Conservation (phyloP, 768 basidiomycete species). For the Pulveroboletus sp. region DNA sequence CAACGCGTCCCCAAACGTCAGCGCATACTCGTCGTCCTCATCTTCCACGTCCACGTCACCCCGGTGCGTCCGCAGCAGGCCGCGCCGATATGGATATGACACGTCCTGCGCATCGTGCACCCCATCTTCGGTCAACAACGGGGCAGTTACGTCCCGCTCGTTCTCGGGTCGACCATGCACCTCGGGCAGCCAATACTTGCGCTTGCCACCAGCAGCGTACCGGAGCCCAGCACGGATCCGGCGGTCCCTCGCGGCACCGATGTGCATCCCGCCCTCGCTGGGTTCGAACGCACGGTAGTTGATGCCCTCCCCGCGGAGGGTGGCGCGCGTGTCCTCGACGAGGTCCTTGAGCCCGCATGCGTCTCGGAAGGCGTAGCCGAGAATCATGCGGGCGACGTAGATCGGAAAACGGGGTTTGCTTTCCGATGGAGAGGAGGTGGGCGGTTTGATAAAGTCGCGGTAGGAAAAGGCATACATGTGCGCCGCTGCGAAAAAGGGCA, state of each 20-base stretch:
- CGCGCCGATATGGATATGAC: constrained; percentile 31
- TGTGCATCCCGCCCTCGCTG: constrained; percentile 88
- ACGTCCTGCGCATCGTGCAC: constrained; percentile 64
- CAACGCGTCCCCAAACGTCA: constrained; percentile 26
- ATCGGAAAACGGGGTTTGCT: constrained; percentile 27
- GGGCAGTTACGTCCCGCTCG: constrained; percentile 64
- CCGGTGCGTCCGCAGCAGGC: constrained; percentile 10
- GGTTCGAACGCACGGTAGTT: constrained; percentile 97
- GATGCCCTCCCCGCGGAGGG: constrained; percentile 84
- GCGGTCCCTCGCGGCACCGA: constrained; percentile 79
- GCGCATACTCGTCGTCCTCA: constrained; percentile 31
- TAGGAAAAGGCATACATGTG: constrained; percentile 95
- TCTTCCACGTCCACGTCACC: constrained; percentile 35
- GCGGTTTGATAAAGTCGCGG: constrained; percentile 68
- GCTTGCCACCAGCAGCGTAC: constrained; percentile 84
- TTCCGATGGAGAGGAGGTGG: constrained; percentile 29
- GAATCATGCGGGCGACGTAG: constrained; percentile 85
- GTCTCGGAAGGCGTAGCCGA: constrained; percentile 83
- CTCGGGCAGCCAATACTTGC: constrained; percentile 95
- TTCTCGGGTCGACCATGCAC: constrained; percentile 38
- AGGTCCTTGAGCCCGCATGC: constrained; percentile 87
- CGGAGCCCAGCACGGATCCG: constrained; percentile 89
- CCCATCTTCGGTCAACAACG: constrained; percentile 65
- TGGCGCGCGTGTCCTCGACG: constrained; percentile 76
- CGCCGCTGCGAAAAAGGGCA: constrained; percentile 94